Evolutionary conservation across 768 basidiomycete species (phyloP), one percentile per base, ranked within the genome.

Genomic region (Rhodosporidiobolus odoratus): DNA sequence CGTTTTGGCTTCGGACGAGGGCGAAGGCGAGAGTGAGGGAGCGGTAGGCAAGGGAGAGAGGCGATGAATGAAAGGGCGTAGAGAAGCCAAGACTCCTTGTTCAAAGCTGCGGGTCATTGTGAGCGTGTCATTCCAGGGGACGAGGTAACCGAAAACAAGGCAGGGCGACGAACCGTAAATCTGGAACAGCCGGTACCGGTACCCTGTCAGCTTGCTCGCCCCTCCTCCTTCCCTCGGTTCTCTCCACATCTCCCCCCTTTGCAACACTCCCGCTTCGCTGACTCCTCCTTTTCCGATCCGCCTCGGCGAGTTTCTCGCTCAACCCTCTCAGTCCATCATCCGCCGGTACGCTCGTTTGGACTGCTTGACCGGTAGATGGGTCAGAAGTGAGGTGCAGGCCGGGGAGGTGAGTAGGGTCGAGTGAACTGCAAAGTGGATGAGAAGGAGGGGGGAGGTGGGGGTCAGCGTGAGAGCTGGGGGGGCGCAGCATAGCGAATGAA

Each of bases 131-230:
- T 12, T 13, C 43, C 43, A 45, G 43, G 23, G 43, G 43, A 45
- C 43, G 43, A 45, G 23, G 43, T 23, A 45, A 45, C 43, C n/a
- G n/a, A 45, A 23, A 45, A 45, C 13, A 45, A 45, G 43, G 43
- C 43, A 45, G 43, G 43, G 23, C 12, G 23, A 45, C 43, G 43
- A 27, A 53, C 52, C 76, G 66, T n/a, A 76, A 61, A 48, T 76
- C 76, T 23, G 76, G 76, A 32, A 76, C 67, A 23, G 71, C 65
- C n/a, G 75, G 72, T 12, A 72, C 58, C 15, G 69, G 65, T 1
- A 71, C 32, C 40, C 56, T 32, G 2, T 37, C 40, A 30, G 57
- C 34, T 17, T 35, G n/a, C 23, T 56, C 68, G 38, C 34, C 37
- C 19, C 4, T 27, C 35, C 45, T 50, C 43, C 34, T 23, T 16